phyloP scores from a whole-genome alignment of 2,329 filamentous ascomycete species.

The Cercospora citrullina region DNA sequence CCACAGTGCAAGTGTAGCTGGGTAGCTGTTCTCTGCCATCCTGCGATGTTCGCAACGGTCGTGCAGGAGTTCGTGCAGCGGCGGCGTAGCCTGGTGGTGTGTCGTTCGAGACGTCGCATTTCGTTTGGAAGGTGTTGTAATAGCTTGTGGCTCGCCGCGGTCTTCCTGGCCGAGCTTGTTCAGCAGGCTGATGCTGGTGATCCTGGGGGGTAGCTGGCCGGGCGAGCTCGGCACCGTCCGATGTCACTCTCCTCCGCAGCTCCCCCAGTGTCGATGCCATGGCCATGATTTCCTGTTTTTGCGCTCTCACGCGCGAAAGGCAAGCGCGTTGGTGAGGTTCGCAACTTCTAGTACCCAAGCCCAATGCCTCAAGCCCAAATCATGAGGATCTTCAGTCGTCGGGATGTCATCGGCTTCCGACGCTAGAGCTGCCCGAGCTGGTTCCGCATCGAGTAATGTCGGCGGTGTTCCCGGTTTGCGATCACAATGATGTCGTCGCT shows the following conservation, averaged over 20 bases:
- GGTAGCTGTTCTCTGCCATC: constrained; percentile 36
- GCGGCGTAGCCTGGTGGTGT: constrained; percentile 37
- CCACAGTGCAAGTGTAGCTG: constrained; percentile 38
- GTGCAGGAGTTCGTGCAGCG: constrained; percentile 25
- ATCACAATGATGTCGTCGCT: not conserved
- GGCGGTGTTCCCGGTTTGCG: not conserved
- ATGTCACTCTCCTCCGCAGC: not conserved
- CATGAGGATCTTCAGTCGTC: not conserved
- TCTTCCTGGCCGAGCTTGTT: constrained; percentile 11
- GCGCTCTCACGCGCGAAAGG: not conserved
- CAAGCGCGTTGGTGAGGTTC: not conserved
- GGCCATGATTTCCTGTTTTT: not conserved
- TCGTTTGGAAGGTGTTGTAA: constrained; percentile 40
- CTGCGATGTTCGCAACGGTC: constrained; percentile 15
- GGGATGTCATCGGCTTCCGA: not conserved
- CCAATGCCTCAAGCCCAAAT: not conserved
- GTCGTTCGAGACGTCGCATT: constrained; percentile 34
- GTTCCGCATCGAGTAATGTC: not conserved
- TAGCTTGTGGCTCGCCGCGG: constrained; percentile 36
- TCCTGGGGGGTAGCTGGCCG: not conserved
- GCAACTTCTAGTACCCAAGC: not conserved
- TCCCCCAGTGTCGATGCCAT: constrained; percentile 7
- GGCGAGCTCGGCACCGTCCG: not conserved
- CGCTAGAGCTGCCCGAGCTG: not conserved
- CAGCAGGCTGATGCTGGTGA: constrained; percentile 8